Conservation (phyloP, 306 rosid species). For the Alnus glutinosa region DNA sequence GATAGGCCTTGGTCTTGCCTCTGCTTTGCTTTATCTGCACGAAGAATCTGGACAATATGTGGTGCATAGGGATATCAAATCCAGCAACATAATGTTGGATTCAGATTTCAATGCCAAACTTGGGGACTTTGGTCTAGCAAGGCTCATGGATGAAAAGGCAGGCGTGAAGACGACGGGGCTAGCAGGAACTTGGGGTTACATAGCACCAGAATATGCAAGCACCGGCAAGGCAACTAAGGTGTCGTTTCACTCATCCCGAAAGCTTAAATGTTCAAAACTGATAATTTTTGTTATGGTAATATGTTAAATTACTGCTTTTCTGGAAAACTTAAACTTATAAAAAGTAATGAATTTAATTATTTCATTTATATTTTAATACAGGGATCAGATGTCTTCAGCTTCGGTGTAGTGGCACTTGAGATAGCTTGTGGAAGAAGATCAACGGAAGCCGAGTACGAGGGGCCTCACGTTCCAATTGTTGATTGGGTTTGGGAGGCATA, state of each 20-base stretch:
- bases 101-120: conserved; percentile 42
- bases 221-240: conserved; percentile 12
- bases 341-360: no score
- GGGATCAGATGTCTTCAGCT: conserved; percentile 42
- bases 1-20: conserved; percentile 36
- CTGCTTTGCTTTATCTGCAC: conserved; percentile 41
- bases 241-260: no score
- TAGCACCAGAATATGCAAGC: no score
- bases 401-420: conserved; percentile 43
- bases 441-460: no score
- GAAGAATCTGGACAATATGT: conserved; percentile 53
- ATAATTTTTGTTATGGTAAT: no score
- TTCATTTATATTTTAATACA: not conserved
- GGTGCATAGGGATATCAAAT: conserved; percentile 48
- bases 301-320: no score
- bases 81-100: conserved; percentile 54
- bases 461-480: no score
- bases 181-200: no score
- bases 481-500: conserved; percentile 42
- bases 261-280: no score
- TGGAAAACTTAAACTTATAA: no score
- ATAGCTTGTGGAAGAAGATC: conserved; percentile 17
- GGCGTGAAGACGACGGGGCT: no score
- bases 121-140: conserved; percentile 52
- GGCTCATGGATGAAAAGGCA: conserved; percentile 41